Evolutionary conservation across 2,329 filamentous ascomycete genomes (phyloP).

Genomic region (Exophiala spinifera): DNA sequence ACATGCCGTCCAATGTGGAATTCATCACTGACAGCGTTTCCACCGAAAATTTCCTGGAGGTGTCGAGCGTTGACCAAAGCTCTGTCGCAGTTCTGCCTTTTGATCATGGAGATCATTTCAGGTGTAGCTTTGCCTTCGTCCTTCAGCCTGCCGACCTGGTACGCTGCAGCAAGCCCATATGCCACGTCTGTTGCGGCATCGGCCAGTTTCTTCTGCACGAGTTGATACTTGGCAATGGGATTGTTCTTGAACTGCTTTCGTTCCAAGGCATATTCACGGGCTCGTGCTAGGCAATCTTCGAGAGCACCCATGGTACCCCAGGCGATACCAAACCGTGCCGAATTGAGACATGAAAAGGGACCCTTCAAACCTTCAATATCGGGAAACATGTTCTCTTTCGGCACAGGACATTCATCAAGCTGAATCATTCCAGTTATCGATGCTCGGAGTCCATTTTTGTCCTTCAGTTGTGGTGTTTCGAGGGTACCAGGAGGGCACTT

Average conservation of each 20-base stretch:
- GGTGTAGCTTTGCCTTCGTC: constrained; percentile 82
- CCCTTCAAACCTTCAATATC: constrained; percentile 80
- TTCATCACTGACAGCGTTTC: constrained; percentile 97
- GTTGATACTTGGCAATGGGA: constrained; percentile 90
- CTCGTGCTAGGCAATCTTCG: constrained; percentile 81
- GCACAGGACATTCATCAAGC: constrained; percentile 83
- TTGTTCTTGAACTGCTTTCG: constrained; percentile 95
- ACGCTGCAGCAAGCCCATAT: constrained; percentile 83
- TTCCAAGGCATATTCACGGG: constrained; percentile 84
- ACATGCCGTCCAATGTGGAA: constrained; percentile 94
- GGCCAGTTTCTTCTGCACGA: constrained; percentile 95
- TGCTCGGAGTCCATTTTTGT: constrained; percentile 91
- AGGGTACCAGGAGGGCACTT: constrained; percentile 83
- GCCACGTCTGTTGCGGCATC: constrained; percentile 89
- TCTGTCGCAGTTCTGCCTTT: constrained; percentile 93
- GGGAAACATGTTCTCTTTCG: constrained; percentile 90
- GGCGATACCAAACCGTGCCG: constrained; percentile 87
- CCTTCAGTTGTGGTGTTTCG: constrained; percentile 85
- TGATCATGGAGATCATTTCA: constrained; percentile 97
- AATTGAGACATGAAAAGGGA: constrained; percentile 92
- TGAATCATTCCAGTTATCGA: constrained; percentile 98
- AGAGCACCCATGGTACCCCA: constrained; percentile 91
- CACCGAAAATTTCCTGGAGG: constrained; percentile 93
- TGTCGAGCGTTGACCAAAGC: constrained; percentile 75
- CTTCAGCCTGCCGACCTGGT: constrained; percentile 89